Evolutionary conservation across 2,329 filamentous ascomycete genomes (phyloP).

Genomic region (Fusarium marasasianum): DNA sequence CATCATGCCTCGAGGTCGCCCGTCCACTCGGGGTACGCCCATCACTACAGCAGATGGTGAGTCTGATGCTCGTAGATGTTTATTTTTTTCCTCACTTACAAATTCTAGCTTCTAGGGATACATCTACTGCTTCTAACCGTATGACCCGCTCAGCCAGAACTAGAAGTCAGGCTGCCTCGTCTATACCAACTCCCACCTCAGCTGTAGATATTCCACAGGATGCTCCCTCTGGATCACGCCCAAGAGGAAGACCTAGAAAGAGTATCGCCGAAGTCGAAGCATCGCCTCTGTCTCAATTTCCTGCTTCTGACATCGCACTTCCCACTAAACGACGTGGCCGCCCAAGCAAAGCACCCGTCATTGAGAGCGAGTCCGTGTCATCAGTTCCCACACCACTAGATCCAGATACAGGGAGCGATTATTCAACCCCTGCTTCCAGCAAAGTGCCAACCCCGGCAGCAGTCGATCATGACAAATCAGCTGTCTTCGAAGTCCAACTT

Average conservation of each 20-base stretch:
- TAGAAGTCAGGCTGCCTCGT: conserved; percentile 22
- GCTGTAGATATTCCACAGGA: background rate
- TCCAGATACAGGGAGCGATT: conserved; percentile 45
- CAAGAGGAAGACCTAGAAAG: conserved; percentile 42
- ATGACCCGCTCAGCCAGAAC: conserved; percentile 42
- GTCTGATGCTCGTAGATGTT: background rate
- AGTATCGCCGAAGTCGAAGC: conserved; percentile 9
- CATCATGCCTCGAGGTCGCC: conserved; percentile 46
- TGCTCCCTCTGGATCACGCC: background rate
- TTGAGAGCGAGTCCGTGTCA: conserved; percentile 45
- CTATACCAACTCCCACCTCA: background rate
- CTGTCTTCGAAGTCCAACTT: conserved; percentile 45
- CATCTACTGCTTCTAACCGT: conserved; percentile 29
- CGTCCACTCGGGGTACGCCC: conserved; percentile 32
- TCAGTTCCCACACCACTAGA: conserved; percentile 46
- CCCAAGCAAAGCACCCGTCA: conserved; percentile 23
- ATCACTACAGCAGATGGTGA: conserved; percentile 33
- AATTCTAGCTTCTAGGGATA: conserved; percentile 27
- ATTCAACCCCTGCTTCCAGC: conserved; percentile 51
- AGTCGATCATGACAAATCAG: conserved; percentile 33
- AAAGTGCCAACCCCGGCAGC: conserved; percentile 48
- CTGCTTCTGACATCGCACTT: background rate
- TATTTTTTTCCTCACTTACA: conserved; percentile 8
- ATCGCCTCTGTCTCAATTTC: background rate
- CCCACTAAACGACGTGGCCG: conserved; percentile 29